Conservation (phyloP, 169 alveolate species). For the Cardiosporidium cionae region DNA sequence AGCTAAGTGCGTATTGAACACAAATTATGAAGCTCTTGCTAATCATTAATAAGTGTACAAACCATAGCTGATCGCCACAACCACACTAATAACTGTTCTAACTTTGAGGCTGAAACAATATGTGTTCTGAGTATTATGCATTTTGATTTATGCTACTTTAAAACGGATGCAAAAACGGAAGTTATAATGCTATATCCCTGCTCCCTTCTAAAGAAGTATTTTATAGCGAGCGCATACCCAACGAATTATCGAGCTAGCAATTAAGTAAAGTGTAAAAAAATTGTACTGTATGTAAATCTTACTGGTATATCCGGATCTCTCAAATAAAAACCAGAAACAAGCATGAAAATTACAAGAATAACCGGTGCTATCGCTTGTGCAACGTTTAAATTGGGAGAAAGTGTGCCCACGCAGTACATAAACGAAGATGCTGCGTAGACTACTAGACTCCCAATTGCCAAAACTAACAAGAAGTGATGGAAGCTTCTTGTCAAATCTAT, state of each 20-base stretch:
- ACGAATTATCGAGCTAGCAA: not conserved
- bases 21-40: too few species aligned
- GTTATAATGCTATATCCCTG: not conserved
- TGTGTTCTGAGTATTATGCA: not conserved
- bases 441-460: constrained; percentile 1
- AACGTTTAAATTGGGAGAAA: constrained; percentile 17
- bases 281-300: not conserved
- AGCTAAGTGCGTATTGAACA: too few species aligned
- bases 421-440: constrained; percentile 19
- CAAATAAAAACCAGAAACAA: constrained; percentile 19
- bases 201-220: not conserved
- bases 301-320: constrained; percentile 22
- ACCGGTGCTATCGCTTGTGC: constrained; percentile 19
- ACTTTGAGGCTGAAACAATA: not conserved
- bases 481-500: not conserved
- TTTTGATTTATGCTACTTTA: not conserved
- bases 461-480: not conserved
- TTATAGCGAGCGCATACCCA: not conserved
- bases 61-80: not conserved
- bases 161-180: not conserved
- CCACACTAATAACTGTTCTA: not conserved
- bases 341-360: constrained; percentile 2
- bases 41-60: too few species aligned
- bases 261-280: not conserved
- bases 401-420: not conserved